Evolutionary conservation across 306 rosid species (phyloP).

Genomic region (Mucuna pruriens): DNA sequence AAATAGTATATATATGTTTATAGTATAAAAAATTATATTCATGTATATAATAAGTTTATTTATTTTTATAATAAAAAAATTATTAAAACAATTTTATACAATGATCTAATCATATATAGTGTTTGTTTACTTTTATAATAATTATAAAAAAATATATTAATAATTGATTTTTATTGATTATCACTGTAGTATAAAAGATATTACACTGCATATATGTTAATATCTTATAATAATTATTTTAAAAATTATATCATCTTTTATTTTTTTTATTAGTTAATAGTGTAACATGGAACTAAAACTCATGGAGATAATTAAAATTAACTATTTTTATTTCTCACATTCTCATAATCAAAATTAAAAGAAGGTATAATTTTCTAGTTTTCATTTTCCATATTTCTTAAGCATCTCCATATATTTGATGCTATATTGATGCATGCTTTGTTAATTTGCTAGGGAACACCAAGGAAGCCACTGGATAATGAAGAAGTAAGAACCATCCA

Average conservation of each 20-base stretch:
- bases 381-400: neutral
- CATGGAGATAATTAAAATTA: neutral
- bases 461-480: conserved; percentile 26
- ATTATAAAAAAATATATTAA: too few species aligned
- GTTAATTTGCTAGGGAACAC: conserved; percentile 36
- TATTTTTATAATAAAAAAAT: too few species aligned
- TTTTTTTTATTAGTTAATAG: neutral
- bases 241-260: neutral
- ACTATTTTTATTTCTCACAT: neutral
- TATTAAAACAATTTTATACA: too few species aligned
- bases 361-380: neutral
- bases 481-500: conserved; percentile 56
- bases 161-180: too few species aligned
- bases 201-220: too few species aligned
- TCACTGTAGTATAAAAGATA: too few species aligned
- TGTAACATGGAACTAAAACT: neutral
- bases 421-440: neutral
- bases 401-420: neutral
- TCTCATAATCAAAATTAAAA: neutral
- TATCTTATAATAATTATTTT: neutral
- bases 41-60: too few species aligned
- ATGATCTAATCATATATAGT: neutral
- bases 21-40: too few species aligned
- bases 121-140: neutral
- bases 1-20: too few species aligned